These are phyloP conservation scores for Biscogniauxia mediterranea DNA, from an alignment of 2,329 filamentous ascomycete species.

Conservation along the genomic window DNA sequence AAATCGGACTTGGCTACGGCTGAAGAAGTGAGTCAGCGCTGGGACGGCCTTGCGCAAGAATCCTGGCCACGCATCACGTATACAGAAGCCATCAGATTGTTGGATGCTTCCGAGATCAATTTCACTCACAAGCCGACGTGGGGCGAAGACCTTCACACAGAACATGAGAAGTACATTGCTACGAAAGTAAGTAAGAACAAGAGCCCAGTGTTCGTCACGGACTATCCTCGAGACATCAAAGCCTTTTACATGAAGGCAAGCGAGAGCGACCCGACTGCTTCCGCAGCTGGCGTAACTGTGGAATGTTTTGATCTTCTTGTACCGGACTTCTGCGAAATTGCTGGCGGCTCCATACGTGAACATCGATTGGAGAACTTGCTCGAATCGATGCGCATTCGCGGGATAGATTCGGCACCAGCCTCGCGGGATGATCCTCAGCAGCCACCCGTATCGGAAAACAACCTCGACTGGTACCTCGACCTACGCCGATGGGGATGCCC, in stretches of 20 bases:
- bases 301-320: slow-evolving; percentile 90
- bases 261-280: slow-evolving; percentile 8
- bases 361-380: slow-evolving; percentile 68
- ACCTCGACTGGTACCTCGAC: slow-evolving; percentile 83
- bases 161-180: slow-evolving; percentile 90
- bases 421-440: slow-evolving; percentile 24
- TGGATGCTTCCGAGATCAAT: slow-evolving; percentile 57
- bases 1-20: slow-evolving; percentile 44
- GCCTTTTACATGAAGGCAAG: slow-evolving; percentile 76
- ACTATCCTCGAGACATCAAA: slow-evolving; percentile 87
- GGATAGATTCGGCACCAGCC: slow-evolving; percentile 47
- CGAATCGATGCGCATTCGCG: slow-evolving; percentile 67
- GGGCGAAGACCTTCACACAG: slow-evolving; percentile 75
- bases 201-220: slow-evolving; percentile 82
- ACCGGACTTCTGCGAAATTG: slow-evolving; percentile 81
- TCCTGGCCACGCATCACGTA: slow-evolving; percentile 84
- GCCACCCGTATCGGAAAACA: slow-evolving; percentile 29
- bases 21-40: slow-evolving; percentile 62
- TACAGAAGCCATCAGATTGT: slow-evolving; percentile 67
- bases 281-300: slow-evolving; percentile 54
- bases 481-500: slow-evolving; percentile 87
- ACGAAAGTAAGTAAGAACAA: slow-evolving; percentile 46
- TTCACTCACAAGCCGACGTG: slow-evolving; percentile 72
- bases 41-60: slow-evolving; percentile 61
- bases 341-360: slow-evolving; percentile 86